Percentiles rank a stretch among this genome's conserved stretches.
phyloP scores from a whole-genome alignment of 2,329 filamentous ascomycete species.

The Hypoxylon sp. region DNA sequence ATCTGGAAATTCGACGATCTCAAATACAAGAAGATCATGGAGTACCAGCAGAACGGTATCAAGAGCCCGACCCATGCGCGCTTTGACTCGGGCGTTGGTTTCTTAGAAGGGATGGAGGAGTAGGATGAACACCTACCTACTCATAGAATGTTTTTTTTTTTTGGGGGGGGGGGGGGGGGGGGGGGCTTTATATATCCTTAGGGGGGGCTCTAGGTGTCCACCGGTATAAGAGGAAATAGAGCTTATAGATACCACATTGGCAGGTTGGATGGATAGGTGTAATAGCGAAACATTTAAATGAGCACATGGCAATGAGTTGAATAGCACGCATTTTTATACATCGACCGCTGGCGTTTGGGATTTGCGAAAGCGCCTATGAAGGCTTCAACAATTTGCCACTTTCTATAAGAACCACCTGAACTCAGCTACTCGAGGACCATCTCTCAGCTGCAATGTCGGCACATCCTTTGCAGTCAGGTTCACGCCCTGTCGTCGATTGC shows the following conservation, averaged over 20 bases:
- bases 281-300: background rate
- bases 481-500: slow-evolving; percentile 70
- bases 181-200: background rate
- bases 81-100: slow-evolving; percentile 50
- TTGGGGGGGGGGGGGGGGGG: background rate
- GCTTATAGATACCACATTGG: slow-evolving; percentile 12
- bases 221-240: slow-evolving; percentile 1
- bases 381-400: background rate
- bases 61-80: slow-evolving; percentile 49
- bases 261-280: background rate
- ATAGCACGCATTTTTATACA: slow-evolving; percentile 4
- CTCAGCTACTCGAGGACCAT: slow-evolving; percentile 67
- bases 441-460: slow-evolving; percentile 68
- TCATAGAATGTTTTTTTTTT: background rate
- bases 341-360: slow-evolving; percentile 10
- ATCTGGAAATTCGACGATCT: slow-evolving; percentile 51
- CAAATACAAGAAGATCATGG: slow-evolving; percentile 44
- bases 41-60: slow-evolving; percentile 36
- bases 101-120: slow-evolving; percentile 35
- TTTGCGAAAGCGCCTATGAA: background rate
- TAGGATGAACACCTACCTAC: background rate
- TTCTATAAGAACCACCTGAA: slow-evolving; percentile 71
- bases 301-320: background rate
- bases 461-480: slow-evolving; percentile 69
- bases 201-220: background rate